Base-by-base conservation (phyloP, 495 filamentous ascomycete species). In the Aspergillus heteromorphus region DNA sequence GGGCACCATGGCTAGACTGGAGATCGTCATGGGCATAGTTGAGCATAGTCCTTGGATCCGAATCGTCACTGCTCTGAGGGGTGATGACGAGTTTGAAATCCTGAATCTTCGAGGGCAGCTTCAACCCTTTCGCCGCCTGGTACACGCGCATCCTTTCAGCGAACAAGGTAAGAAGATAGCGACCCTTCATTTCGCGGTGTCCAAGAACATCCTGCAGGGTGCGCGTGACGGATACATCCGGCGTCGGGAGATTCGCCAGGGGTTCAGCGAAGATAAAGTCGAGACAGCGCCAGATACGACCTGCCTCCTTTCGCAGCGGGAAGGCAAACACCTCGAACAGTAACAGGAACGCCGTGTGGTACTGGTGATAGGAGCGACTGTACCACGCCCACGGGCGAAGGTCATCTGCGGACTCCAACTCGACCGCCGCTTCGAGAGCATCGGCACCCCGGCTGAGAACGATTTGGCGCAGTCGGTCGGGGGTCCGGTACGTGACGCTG, bases 361-460 rank as follows among this genome's bases (percentile, higher is more conserved):
- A 53, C 21, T 53, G 51, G 1, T 53, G 51, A 20, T 47, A 53
- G 10, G 51, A 42, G 1, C 27, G 17, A 8, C 25, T 36, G 13
- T 53, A 53, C 51, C 51, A 53, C 9, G 51, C 27, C 51, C 41
- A 53, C n/a, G n/a, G 25, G 6, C 21, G 19, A 0, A 53, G 27
- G 0, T 53, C 41, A 2, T 34, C 23, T 0, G 54, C 70, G 11
- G 67, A 65, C 45, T 69, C 70, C 9, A 73, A 52, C 36, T 60
- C 54, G 16, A 70, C 65, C 0, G 60, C 69, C 36, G 55, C 58
- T 38, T 72, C 69, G 45, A 72, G 51, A 2, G 58, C 60, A 30
- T 71, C 59, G 6, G 63, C 57, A 9, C 70, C 67, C 13, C 57
- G 64, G 13, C 38, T 63, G 14, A 72, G 56, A 11, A 72, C 57